Evolutionary conservation across 2,329 filamentous ascomycete genomes (phyloP).

Genomic region (Hyphodiscus sp.): DNA sequence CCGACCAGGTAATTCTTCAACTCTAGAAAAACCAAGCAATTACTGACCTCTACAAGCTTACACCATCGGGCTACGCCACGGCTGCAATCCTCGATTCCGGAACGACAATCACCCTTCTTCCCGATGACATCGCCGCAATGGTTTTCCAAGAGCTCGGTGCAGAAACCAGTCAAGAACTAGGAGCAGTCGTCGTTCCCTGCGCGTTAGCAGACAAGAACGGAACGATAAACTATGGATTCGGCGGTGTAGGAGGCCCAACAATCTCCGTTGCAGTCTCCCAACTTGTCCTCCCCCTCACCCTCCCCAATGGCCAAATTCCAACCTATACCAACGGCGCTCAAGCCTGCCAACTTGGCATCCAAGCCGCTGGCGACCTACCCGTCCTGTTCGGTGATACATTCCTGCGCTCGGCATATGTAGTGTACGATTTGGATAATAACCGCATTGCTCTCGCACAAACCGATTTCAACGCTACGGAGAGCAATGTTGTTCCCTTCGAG

Average conservation of each 20-base stretch:
- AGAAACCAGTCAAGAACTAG: constrained; percentile 27
- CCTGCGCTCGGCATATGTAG: constrained; percentile 47
- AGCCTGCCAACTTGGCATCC: constrained; percentile 51
- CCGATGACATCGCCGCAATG: constrained; percentile 47
- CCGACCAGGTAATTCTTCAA: constrained; percentile 13
- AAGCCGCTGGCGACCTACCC: constrained; percentile 27
- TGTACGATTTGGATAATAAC: constrained; percentile 47
- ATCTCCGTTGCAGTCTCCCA: constrained; percentile 42
- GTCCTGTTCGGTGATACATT: constrained; percentile 45
- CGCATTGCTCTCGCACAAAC: constrained; percentile 44
- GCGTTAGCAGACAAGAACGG: constrained; percentile 33
- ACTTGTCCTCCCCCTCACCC: constrained; percentile 34
- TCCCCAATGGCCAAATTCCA: constrained; percentile 28
- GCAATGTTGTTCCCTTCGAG: constrained; percentile 27
- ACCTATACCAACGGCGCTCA: constrained; percentile 26
- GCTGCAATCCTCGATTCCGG: constrained; percentile 58
- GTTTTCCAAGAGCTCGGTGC: constrained; percentile 37
- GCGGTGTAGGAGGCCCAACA: constrained; percentile 34
- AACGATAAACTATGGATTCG: constrained; percentile 43
- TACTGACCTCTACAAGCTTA: constrained; percentile 12
- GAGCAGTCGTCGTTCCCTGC: constrained; percentile 45
- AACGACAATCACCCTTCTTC: constrained; percentile 61
- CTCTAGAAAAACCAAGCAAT: neutral
- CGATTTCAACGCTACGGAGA: constrained; percentile 35
- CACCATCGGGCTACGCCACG: constrained; percentile 32